A percentile compares a stretch with the other conserved stretches of the same genome.
Evolutionary conservation across 2,329 filamentous ascomycete species (phyloP).

Genomic region (Fusarium pseudograminearum): DNA sequence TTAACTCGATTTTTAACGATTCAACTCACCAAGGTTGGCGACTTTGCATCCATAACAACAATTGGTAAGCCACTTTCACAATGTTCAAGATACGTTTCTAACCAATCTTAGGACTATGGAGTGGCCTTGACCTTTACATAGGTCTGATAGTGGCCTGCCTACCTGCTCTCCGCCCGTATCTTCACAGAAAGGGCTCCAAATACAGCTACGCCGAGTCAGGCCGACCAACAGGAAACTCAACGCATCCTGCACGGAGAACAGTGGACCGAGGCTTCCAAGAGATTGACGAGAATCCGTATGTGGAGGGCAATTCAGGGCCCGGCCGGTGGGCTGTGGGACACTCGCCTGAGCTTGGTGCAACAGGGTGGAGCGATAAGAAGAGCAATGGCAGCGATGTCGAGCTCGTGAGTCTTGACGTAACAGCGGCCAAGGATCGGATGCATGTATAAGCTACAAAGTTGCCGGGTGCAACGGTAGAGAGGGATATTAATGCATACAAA

Average conservation of each 20-base stretch:
- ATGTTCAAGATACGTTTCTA: fast-evolving
- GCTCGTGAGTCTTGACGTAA: conserved; percentile 14
- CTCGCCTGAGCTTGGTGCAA: conserved; percentile 12
- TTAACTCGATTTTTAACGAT: conserved; percentile 38
- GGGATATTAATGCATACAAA: background rate
- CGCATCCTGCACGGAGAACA: conserved; percentile 1
- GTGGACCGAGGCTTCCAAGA: conserved; percentile 29
- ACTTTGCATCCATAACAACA: conserved; percentile 33
- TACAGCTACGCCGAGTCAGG: conserved; percentile 26
- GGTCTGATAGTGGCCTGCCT: conserved; percentile 41
- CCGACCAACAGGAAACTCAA: conserved; percentile 7
- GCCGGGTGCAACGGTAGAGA: background rate
- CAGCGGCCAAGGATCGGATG: background rate
- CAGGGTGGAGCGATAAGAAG: conserved; percentile 32
- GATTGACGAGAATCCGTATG: conserved; percentile 29
- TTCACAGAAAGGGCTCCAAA: conserved; percentile 14
- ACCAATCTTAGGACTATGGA: conserved; percentile 30
- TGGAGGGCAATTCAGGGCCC: background rate
- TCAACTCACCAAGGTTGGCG: conserved; percentile 1
- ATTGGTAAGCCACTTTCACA: conserved; percentile 9
- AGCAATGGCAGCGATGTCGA: conserved; percentile 29
- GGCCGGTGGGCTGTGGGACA: background rate
- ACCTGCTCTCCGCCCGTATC: conserved; percentile 39
- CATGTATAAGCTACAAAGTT: background rate
- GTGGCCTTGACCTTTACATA: conserved; percentile 32